Evolutionary conservation across 768 basidiomycete species (phyloP), one percentile per base, ranked within the genome.

Genomic region (Fomitopsis pulvina): DNA sequence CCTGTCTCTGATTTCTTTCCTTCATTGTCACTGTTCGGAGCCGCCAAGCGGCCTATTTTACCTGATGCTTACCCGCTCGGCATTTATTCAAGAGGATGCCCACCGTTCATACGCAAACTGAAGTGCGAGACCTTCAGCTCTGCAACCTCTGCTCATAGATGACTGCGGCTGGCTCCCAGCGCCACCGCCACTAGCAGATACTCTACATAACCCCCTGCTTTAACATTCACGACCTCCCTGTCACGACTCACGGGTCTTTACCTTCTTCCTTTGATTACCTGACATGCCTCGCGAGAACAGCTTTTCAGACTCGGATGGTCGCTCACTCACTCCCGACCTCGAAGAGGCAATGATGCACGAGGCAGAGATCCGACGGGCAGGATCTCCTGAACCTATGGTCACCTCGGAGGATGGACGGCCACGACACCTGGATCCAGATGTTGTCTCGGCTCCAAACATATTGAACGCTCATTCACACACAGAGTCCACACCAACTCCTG

Each of bases 241-340:
- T 12, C 34, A 16, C 4, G 14, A 8, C 34, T 16, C 14, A 5
- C 34, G 30, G 7, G 7, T 32, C 30, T 32, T 16, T 32, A 32
- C 16, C 30, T 32, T 8, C 16, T 16, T 16, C 30, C 16, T 32
- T 8, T 7, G 7, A 16, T 16, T 32, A 18, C 20, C 32, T 48
- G 29, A 20, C 34, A 82, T 84, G 82, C 78, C 82, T 41, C 73
- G 81, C 48, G 79, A 81, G 60, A 83, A 84, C 66, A 83, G 81
- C 64, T 75, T 83, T 66, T 73, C 71, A 55, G 83, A 85, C 63
- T 79, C 79, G 29, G 81, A 80, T 26, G 79, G 80, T 21, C 74
- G 81, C 24, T 84, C 82, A 8, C 66, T 85, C 46, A 83, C 82
- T 4, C 80, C 82, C n/a, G 81, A 84, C 63, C 62, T 75, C 18